phyloP scores from a whole-genome alignment of 371 early-diverging fungal genomes.

The Mortierella sp. region DNA sequence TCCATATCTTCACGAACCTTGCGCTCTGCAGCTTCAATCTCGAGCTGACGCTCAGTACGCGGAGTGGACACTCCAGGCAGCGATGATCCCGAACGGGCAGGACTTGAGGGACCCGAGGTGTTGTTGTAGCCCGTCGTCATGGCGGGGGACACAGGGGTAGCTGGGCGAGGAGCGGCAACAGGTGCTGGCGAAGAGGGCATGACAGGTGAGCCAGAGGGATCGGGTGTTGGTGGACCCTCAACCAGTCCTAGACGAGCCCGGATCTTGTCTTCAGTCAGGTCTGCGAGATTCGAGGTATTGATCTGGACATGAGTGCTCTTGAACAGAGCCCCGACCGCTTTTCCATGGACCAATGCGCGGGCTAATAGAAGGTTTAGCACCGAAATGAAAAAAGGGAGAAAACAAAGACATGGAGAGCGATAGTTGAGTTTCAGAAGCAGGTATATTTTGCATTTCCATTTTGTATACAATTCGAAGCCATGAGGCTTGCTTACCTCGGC shows the following conservation, averaged over 20 bases:
- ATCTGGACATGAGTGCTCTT: slow-evolving; percentile 65
- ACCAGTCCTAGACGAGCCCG: slow-evolving; percentile 52
- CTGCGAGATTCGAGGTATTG: slow-evolving; percentile 61
- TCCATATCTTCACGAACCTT: slow-evolving; percentile 50
- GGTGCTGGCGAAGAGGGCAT: slow-evolving; percentile 44
- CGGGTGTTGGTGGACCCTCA: slow-evolving; percentile 45
- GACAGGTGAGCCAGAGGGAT: slow-evolving; percentile 46
- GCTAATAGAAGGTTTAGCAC: no score
- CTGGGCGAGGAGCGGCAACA: slow-evolving; percentile 32
- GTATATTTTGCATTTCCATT: not conserved
- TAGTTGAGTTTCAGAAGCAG: not conserved
- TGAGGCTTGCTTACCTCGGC: slow-evolving; percentile 36
- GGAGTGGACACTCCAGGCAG: slow-evolving; percentile 24
- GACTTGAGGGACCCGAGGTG: slow-evolving; percentile 8
- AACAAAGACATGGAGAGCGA: not conserved
- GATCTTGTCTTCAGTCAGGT: slow-evolving; percentile 54
- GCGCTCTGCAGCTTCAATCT: slow-evolving; percentile 43
- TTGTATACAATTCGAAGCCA: no score
- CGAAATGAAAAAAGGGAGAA: slow-evolving; percentile 5
- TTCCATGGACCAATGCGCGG: slow-evolving; percentile 77
- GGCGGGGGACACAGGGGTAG: slow-evolving; percentile 53
- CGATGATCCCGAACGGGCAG: slow-evolving; percentile 25
- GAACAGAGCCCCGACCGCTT: slow-evolving; percentile 69
- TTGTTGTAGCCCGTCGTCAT: slow-evolving; percentile 23
- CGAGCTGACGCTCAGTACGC: slow-evolving; percentile 43